phyloP scores from a whole-genome alignment of 2,329 filamentous ascomycete genomes.

The Penicillium sp. region DNA sequence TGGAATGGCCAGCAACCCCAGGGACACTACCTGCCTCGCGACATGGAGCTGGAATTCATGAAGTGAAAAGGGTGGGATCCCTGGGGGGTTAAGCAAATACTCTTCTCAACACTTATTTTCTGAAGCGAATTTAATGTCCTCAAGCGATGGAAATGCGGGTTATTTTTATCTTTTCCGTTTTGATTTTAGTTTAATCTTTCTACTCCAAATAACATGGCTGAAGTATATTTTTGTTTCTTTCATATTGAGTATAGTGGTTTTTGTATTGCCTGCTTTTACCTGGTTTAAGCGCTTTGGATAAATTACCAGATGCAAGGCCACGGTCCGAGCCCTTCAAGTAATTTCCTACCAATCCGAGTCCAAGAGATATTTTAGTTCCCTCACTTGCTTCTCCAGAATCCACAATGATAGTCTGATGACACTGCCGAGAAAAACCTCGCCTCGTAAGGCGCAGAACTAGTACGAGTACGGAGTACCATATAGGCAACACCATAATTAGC shows the following conservation, averaged over 20 bases:
- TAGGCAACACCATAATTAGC: constrained; percentile 6
- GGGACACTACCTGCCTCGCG: constrained; percentile 12
- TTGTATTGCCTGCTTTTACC: background rate
- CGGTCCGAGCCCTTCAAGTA: background rate
- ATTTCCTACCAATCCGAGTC: background rate
- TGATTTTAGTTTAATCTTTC: constrained; percentile 3
- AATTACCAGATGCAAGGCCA: background rate
- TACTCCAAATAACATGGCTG: background rate
- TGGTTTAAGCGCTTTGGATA: background rate
- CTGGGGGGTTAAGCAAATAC: background rate
- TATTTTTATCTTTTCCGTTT: background rate
- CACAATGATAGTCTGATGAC: background rate
- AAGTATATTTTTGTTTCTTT: background rate
- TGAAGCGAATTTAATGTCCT: constrained; percentile 9
- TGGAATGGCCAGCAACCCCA: constrained; percentile 19
- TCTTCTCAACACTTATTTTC: background rate
- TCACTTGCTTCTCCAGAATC: background rate
- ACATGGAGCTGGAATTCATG: constrained; percentile 23
- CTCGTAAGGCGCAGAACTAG: constrained; percentile 2
- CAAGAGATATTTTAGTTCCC: background rate
- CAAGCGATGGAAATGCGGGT: constrained; percentile 8
- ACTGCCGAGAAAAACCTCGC: constrained; percentile 2
- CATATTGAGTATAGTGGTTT: background rate
- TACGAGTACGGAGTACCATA: background rate
- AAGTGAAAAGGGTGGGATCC: constrained; percentile 5